phyloP scores from a whole-genome alignment of 352 stramenopile genomes.

The Globisporangium yorkense region DNA sequence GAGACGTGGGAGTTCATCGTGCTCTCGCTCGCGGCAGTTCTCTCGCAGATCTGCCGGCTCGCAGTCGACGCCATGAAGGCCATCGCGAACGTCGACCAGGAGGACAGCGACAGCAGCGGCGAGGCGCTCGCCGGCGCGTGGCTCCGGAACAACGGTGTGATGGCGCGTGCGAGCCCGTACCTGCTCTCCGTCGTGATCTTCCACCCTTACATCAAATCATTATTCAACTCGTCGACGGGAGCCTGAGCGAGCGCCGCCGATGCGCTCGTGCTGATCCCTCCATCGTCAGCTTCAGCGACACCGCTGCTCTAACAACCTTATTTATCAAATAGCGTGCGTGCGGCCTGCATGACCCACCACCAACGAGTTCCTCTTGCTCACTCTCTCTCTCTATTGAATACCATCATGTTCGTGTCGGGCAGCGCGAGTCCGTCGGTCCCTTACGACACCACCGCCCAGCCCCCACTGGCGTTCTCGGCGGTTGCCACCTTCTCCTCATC shows the following conservation, averaged over 20 bases:
- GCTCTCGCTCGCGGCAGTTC: conserved; percentile 21
- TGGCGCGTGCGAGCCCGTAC: conserved; percentile 53
- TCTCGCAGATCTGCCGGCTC: conserved; percentile 31
- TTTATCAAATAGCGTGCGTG: not conserved
- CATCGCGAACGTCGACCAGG: conserved; percentile 21
- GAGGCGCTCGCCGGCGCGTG: not conserved
- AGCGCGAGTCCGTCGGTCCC: not conserved
- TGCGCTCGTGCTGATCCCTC: no score
- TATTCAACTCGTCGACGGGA: conserved; percentile 17
- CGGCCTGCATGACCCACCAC: no score
- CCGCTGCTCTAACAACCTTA: not conserved
- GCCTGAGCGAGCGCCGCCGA: not conserved
- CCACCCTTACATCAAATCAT: conserved; percentile 52
- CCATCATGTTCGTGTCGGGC: not conserved
- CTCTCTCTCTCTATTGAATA: no score
- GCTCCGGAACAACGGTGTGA: conserved; percentile 42
- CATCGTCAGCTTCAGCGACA: no score
- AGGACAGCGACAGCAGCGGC: conserved; percentile 16
- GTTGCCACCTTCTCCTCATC: not conserved
- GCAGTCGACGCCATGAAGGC: conserved; percentile 34
- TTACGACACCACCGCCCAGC: conserved; percentile 15
- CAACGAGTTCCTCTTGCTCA: not conserved
- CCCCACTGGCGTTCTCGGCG: not conserved
- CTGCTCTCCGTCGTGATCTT: conserved; percentile 54
- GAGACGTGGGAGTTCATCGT: conserved; percentile 30